Percentiles rank a stretch among this genome's conserved stretches.
Evolutionary conservation across 352 stramenopile genomes (phyloP).

Genomic region (Porosira glacialis): DNA sequence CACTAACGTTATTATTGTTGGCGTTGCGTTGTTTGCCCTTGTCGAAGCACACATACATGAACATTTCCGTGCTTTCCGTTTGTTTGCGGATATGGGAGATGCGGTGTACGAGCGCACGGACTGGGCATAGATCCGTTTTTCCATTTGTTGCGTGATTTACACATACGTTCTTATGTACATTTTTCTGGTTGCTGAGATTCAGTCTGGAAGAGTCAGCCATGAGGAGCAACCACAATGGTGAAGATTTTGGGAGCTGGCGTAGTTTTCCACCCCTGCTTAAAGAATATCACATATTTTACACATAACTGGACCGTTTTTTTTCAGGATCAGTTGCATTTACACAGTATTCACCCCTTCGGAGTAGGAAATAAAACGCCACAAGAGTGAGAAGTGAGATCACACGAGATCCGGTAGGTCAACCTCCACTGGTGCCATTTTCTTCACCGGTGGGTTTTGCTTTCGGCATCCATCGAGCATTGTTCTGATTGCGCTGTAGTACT

Average conservation of each 20-base stretch:
- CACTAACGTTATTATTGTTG: not conserved
- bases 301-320: constrained; percentile 1
- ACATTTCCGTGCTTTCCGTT: not conserved
- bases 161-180: constrained; percentile 1
- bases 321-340: not conserved
- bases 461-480: constrained; percentile 19
- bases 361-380: constrained; percentile 30
- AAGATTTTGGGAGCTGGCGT: not conserved
- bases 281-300: too few relatives aligned
- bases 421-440: constrained; percentile 12
- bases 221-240: not conserved
- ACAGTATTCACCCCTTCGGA: constrained; percentile 30
- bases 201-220: not conserved
- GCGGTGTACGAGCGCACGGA: not conserved
- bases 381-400: not conserved
- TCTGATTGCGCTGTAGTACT: not conserved
- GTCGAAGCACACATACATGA: not conserved
- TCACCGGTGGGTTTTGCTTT: constrained; percentile 11
- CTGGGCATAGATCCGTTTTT: not conserved
- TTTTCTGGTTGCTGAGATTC: constrained; percentile 18
- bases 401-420: constrained; percentile 18
- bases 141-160: constrained; percentile 2
- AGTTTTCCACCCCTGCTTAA: constrained; percentile 1
- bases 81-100: not conserved
- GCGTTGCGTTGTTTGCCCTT: not conserved